Conservation (phyloP, 768 basidiomycete genomes). For the Psilocybe cyanescens region DNA sequence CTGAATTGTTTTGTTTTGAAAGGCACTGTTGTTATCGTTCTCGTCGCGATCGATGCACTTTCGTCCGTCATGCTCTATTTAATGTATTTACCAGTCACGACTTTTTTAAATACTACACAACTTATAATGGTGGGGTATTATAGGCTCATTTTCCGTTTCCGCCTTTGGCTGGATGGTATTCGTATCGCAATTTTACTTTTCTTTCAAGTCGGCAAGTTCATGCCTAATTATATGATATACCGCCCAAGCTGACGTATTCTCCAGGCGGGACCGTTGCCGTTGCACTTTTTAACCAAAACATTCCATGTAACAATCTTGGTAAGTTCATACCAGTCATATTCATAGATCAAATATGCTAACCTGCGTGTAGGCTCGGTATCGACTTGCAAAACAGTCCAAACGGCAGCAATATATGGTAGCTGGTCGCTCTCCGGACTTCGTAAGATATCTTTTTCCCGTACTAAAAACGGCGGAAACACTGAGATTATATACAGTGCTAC, state of each 20-base stretch:
- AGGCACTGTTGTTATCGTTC: slow-evolving; percentile 38
- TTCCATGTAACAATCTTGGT: slow-evolving; percentile 42
- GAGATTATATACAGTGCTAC: slow-evolving; percentile 22
- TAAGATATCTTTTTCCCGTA: slow-evolving; percentile 23
- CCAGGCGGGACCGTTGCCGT: slow-evolving; percentile 37
- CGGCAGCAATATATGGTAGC: slow-evolving; percentile 31
- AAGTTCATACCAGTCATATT: slow-evolving; percentile 1
- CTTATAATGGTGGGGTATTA: background rate
- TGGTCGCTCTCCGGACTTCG: slow-evolving; percentile 37
- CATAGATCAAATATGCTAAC: background rate
- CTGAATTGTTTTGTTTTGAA: slow-evolving; percentile 5
- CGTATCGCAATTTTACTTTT: slow-evolving; percentile 33
- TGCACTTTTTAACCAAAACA: slow-evolving; percentile 28
- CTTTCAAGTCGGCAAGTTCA: slow-evolving; percentile 33
- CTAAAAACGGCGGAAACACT: background rate
- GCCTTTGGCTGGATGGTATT: slow-evolving; percentile 39
- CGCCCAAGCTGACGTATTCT: background rate
- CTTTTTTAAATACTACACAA: background rate
- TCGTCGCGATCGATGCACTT: slow-evolving; percentile 33
- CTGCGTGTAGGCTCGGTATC: slow-evolving; percentile 26
- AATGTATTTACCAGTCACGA: slow-evolving; percentile 30
- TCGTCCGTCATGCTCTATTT: slow-evolving; percentile 38
- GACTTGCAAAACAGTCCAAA: slow-evolving; percentile 33
- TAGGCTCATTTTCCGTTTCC: slow-evolving; percentile 44
- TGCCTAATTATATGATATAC: background rate